Evolutionary conservation across 495 filamentous ascomycete species (phyloP), one percentile per base, ranked within the genome.

Genomic region (Hyphodiscus hymeniophilus): DNA sequence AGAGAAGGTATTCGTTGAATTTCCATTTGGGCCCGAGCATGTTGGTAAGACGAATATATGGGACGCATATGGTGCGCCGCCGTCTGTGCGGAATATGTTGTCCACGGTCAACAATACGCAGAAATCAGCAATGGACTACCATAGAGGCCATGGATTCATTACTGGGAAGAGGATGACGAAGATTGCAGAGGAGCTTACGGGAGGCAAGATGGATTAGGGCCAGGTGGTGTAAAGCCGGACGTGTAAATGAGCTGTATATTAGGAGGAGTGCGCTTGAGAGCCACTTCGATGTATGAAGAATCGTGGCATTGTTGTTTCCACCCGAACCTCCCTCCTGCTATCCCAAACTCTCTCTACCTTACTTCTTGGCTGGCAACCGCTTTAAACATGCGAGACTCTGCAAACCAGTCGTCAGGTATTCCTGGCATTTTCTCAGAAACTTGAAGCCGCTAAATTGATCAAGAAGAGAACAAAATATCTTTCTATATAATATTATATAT

Each of bases 101-200:
- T 45, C 36, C 5, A 45, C 44, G 16, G 51, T 61, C 22, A 62
- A 50, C 24, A 57, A 66, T 42, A 60, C 45, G 6, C 60, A 67
- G 49, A 55, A 50, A 42, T n/a, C 11, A 6, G 50, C 49, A 2
- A 16, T 57, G 0, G 18, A 30, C 2, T 57, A 38, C 23, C 38
- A 56, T 26, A 33, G 16, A 15, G 38, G 42, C 0, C 58, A 55
- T 22, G 50, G 49, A 18, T 12, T 21, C 16, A 43, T 52, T 38
- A 59, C 55, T 1, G 70, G 74, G 54, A 64, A 75, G 53, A 74
- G 82, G 63, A 66, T 84, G 54, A 76, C 71, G 67, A 74, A 70
- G 62, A 72, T 87, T 56, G 78, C 71, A 16, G 82, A 87, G 65
- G 69, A 77, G 60, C 65, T 87, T 51, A 85, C 79, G 16, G 82